Evolutionary conservation across 139 green algal genomes (phyloP).

Genomic region (Picochlorum sp.): DNA sequence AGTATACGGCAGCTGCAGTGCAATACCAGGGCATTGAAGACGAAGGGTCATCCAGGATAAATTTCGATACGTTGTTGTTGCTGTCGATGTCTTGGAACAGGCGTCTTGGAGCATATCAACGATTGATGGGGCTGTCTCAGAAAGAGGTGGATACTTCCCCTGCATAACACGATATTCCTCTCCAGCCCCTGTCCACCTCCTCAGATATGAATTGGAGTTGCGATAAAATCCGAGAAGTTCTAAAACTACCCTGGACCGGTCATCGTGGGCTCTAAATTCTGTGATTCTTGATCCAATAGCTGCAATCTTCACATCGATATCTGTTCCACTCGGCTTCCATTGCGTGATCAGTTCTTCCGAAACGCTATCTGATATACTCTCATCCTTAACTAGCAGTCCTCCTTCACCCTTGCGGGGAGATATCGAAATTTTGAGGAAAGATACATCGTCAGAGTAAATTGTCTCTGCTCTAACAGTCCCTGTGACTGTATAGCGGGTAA

Average conservation of each 20-base stretch:
- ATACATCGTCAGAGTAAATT: neutral
- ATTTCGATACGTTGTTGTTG: conserved; percentile 9
- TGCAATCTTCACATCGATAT: conserved; percentile 17
- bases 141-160: neutral
- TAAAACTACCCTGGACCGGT: neutral
- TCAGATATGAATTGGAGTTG: neutral
- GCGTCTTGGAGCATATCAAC: conserved; percentile 20
- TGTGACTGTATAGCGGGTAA: conserved; percentile 28
- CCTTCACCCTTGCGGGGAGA: conserved; percentile 9
- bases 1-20: conserved; percentile 24
- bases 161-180: neutral
- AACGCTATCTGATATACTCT: neutral
- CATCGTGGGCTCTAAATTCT: neutral
- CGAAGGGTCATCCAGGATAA: conserved; percentile 2
- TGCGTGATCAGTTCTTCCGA: neutral
- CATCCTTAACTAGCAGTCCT: conserved; percentile 13
- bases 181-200: neutral
- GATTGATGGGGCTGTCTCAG: conserved; percentile 1
- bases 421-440: neutral
- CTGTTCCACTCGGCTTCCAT: conserved; percentile 21
- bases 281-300: conserved; percentile 6
- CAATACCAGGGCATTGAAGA: conserved; percentile 25
- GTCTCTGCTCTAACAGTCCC: conserved; percentile 14
- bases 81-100: neutral
- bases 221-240: neutral